Evolutionary conservation across 768 basidiomycete species (phyloP).

Genomic region (Tricholoma flavovirens): DNA sequence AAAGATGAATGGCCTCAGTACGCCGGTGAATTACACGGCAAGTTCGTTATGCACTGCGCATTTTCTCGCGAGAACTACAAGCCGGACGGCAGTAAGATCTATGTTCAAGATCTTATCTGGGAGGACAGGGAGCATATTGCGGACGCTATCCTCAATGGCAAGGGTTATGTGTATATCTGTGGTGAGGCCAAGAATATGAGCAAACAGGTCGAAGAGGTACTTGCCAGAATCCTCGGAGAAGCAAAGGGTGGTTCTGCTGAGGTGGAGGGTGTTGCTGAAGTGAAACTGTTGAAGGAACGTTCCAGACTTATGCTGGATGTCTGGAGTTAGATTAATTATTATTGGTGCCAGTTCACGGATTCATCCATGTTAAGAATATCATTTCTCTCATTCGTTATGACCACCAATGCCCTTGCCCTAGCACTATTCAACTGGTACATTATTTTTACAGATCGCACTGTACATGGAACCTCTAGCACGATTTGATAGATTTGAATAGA

Average conservation of each 20-base stretch:
- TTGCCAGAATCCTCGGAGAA: conserved; percentile 81
- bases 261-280: conserved; percentile 85
- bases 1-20: conserved; percentile 94
- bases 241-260: conserved; percentile 88
- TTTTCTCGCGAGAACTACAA: conserved; percentile 92
- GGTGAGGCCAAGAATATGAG: conserved; percentile 97
- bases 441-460: conserved; percentile 11
- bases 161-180: conserved; percentile 97
- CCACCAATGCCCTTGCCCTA: conserved; percentile 1
- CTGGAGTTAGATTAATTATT: conserved; percentile 56
- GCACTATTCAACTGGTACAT: conserved; percentile 7
- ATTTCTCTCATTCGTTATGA: background rate
- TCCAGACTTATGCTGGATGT: conserved; percentile 84
- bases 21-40: conserved; percentile 78
- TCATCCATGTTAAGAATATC: conserved; percentile 3
- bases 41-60: conserved; percentile 83
- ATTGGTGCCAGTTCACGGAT: conserved; percentile 3
- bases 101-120: conserved; percentile 97
- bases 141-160: conserved; percentile 85
- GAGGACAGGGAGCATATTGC: conserved; percentile 79
- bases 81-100: conserved; percentile 91
- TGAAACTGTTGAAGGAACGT: conserved; percentile 94
- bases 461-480: conserved; percentile 9
- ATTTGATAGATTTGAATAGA: conserved; percentile 14
- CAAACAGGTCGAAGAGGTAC: conserved; percentile 87